Evolutionary conservation across 2,329 filamentous ascomycete genomes (phyloP), one percentile per base, ranked within the genome.

Genomic region (Neonectria hederae): DNA sequence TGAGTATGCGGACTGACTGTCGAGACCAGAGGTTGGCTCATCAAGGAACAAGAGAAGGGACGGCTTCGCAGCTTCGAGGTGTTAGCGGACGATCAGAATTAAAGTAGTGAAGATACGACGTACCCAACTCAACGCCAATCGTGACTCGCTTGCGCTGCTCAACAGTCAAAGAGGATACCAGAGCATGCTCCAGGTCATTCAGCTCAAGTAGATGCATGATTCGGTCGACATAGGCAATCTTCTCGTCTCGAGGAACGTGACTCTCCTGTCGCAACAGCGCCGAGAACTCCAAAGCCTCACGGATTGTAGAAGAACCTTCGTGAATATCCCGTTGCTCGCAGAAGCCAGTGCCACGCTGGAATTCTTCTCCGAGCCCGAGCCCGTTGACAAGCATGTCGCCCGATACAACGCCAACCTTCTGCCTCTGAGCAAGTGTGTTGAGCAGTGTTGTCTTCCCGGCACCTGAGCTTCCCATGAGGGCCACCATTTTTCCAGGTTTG

Each of bases 371-470:
- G 30, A 90, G 86, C 48, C 86, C 86, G 32, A 83, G 84, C 9
- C 91, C 91, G 69, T 93, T 89, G 10, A 93, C 89, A n/a, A 92
- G 79, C 84, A 94, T 92, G 64, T 92, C 87, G 53, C 92, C 92
- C 11, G 83, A 84, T 28, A 94, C 88, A 24, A 92, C 88, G 11
- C 92, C 92, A 82, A 92, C 83, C 22, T 82, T 88, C 75, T 93
- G 90, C 5, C 92, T 86, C 72, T 94, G 91, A 0, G 91, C 89
- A 3, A 87, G 75, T 0, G 90, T 93, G 76, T 95, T 93, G n/a
- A 97, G 82, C 0, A 96, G 80, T 0, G 93, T 96, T 0, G 92
- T 94, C 79, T 96, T 96, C 19, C 93, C 93, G 8, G 93, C 92
- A 52, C 91, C 92, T 8, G 88, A 92, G 6, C 90, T 91, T 57